Evolutionary conservation across 2,329 filamentous ascomycete species (phyloP), one percentile per base, ranked within the genome.

Genomic region (Metarhizium brunneum): DNA sequence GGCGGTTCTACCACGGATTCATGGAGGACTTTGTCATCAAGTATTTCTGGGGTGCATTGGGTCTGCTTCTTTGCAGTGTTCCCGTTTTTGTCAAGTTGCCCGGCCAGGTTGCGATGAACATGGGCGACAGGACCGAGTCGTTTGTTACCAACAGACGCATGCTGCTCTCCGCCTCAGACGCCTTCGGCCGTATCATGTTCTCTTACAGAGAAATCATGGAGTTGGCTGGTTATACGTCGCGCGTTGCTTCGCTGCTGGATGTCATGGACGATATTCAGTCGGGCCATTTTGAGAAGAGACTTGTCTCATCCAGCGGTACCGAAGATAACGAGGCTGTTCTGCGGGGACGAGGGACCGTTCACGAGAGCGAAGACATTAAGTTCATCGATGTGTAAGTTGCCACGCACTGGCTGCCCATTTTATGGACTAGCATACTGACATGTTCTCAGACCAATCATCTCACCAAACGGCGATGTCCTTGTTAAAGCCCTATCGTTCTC

Each of bases 11-110:
- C 70, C 92, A 99, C 69, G 92, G 92, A n/a, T 87, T 99, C 65
- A 96, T 97, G 92, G 94, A 99, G 69, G 94, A 99, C 70, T 99
- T 96, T 71, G 90, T 97, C 56, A 96, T 99, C 72, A 99, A 99
- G 72, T 99, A 99, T 69, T 94, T 97, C 73, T 99, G 94, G 94
- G 94, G 94, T 45, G 92, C 94, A 2, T 72, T 99, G 47, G 94
- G 94, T 1, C 79, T 99, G 60, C 72, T 96, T 60, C 84, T 99
- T 10, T 99, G 94, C 76, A 95, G 90, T 70, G 85, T 96, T 0
- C 94, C 94, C 0, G 92, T 97, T 2, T 99, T 99, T 70, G 88
- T 99, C 77, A 92, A 92, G 71, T 81, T 96, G 18, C 91, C 92
- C 0, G 88, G 88, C 1, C 79, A 85, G 60, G 68, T 80, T 47